Conservation (phyloP, 352 stramenopile genomes). For the Phytopythium montanum region DNA sequence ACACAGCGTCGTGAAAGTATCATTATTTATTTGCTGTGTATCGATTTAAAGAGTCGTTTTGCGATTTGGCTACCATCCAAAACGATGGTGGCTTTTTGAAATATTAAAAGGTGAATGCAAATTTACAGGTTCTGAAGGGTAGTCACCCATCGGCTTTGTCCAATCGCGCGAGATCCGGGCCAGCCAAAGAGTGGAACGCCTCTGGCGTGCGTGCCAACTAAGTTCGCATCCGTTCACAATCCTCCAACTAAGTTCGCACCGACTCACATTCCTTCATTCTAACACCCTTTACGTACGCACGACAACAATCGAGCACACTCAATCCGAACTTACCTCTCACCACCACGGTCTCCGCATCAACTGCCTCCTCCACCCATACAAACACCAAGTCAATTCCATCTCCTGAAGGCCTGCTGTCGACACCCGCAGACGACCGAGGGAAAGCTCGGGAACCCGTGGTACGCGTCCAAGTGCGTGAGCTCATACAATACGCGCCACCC, state of each 20-base stretch:
- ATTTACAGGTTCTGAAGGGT: not conserved
- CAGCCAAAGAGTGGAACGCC: not conserved
- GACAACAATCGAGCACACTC: not conserved
- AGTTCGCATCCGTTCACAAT: not conserved
- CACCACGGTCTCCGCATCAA: too few species aligned
- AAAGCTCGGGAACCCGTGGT: not conserved
- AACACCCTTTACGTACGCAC: not conserved
- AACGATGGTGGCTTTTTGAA: too few species aligned
- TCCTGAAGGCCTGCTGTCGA: too few species aligned
- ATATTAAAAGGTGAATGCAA: not conserved
- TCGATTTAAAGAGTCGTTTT: too few species aligned
- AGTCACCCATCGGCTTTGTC: not conserved
- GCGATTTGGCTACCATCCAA: too few species aligned
- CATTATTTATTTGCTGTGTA: too few species aligned
- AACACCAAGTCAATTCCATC: not conserved
- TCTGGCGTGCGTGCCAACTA: not conserved
- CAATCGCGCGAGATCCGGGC: slow-evolving; percentile 2
- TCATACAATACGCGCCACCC: not conserved
- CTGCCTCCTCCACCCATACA: not conserved
- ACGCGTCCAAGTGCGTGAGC: not conserved
- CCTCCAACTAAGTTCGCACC: not conserved
- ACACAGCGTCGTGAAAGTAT: too few species aligned
- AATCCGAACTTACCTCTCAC: not conserved
- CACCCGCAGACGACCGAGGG: not conserved
- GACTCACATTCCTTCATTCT: not conserved